Base-by-base conservation (phyloP, 164 flowering plant species). In the Annona squamosa region DNA sequence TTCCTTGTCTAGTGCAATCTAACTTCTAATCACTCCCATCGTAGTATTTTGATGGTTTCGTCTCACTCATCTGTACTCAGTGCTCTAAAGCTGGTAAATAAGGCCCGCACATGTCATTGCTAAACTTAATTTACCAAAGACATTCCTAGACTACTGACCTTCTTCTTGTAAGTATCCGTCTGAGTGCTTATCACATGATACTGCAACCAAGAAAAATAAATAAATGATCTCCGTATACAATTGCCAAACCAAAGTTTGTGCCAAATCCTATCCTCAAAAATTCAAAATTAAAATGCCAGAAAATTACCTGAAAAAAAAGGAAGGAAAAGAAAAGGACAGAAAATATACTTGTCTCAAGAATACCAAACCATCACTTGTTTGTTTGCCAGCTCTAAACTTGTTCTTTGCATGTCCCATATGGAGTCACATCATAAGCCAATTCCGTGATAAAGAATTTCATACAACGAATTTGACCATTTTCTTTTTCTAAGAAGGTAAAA, bases 121-220 rank as follows among this genome's bases (percentile, higher is more conserved):
- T 69, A n/a, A 71, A 57, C 2, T 5, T 4, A 63, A 59, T 12
- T 37, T 47, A 56, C 5, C 2, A 52, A 68, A 63, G 16, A 48
- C 16, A 46, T 19, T n/a, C 41, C 10, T 18, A 61, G 26, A 19
- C 4, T n/a, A 67, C 80, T 69, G 43, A 89, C 92, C 89, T 87
- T 89, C 72, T 87, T 89, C 82, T 56, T 82, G 82, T 17, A 73
- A 13, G 89, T 89, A 0, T 83, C 84, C 1, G 86, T 83, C 73
- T 79, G 85, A 59, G 81, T 86, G 74, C 69, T 76, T 79, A 89
- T 78, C 74, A 75, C 81, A 45, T 85, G 89, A 68, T 74, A 81
- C 89, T 89, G 89, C 65, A 59, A 71, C 69, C 67, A 63, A 75
- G 37, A 37, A 65, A 18, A 7, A 3, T 46, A 74, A 4, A 65